Base-by-base conservation (phyloP, 768 basidiomycete species). In the Mrakia hoshinonis region DNA sequence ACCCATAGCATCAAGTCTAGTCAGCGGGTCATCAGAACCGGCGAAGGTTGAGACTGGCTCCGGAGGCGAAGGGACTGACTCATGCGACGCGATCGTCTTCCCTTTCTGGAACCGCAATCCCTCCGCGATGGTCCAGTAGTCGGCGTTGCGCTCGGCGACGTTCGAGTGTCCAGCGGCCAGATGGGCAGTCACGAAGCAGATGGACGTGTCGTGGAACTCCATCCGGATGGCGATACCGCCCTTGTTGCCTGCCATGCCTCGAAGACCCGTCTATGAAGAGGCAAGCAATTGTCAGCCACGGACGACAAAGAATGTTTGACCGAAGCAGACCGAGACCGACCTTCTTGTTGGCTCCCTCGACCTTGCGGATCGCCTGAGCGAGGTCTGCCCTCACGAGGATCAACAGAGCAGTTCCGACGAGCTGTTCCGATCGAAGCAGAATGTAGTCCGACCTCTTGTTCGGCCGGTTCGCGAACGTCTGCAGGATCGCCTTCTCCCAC, bases 131-230 rank as follows among this genome's bases (percentile, higher is more conserved):
- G 96, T 98, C 68, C 84, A 82, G 76, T 93, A 98, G 79, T 99
- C 96, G 13, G 87, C 84, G 76, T 97, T 93, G 34, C 96, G 85
- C 78, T 98, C 96, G 43, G 89, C 88, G 4, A 92, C 82, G 76
- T 95, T 95, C 7, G 84, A 77, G 76, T 96, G 93, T 9, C 96
- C 96, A n/a, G 96, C 94, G 20, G 96, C 94, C 51, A 98, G 84
- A 79, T 98, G 96, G 4, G 91, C 92, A 11, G 95, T 97, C 73
- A 99, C 79, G 81, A 98, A 94, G 81, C 96, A 99, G 76, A 97
- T 89, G 69, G 85, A 89, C 11, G 94, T 90, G 77, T 94, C 92
- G 74, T 90, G 84, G 76, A 91, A 91, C 36, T 98, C 90, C 64
- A 99, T 82, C 15, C 96, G 88, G 74, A 99, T 91, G 7, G 89